Evolutionary conservation across 2,329 filamentous ascomycete genomes (phyloP).

Genomic region (Dactylonectria estremocensis): DNA sequence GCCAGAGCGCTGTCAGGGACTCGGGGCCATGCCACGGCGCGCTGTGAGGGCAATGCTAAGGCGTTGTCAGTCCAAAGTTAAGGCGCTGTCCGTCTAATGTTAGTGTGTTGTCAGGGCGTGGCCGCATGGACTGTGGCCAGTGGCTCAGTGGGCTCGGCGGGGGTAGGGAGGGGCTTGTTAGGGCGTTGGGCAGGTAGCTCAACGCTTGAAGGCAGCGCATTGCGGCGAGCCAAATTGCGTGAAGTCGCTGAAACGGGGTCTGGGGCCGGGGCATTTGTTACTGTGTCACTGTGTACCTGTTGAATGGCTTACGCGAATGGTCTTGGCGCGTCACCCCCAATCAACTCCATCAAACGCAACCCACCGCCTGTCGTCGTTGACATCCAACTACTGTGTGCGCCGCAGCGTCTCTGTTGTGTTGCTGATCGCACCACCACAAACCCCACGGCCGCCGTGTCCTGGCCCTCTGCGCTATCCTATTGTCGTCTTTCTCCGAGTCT

Average conservation of each 20-base stretch:
- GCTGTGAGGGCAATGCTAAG: constrained; percentile 17
- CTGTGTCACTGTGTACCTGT: too few relatives aligned
- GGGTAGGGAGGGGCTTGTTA: background rate
- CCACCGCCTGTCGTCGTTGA: constrained; percentile 42
- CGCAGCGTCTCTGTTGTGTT: constrained; percentile 36
- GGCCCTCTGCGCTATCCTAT: constrained; percentile 22
- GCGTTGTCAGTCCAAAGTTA: background rate
- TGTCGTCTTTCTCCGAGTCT: constrained; percentile 19
- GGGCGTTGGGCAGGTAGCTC: background rate
- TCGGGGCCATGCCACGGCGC: too few relatives aligned
- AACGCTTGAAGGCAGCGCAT: constrained; percentile 15
- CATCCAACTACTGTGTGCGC: constrained; percentile 38
- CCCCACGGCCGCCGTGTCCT: constrained; percentile 41
- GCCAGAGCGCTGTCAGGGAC: constrained; percentile 4
- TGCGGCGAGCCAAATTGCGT: constrained; percentile 21
- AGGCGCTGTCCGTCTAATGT: too few relatives aligned
- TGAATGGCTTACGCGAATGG: constrained; percentile 32
- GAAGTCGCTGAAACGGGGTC: constrained; percentile 28
- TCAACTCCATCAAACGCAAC: constrained; percentile 42
- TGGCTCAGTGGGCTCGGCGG: background rate
- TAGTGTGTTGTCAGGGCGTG: background rate
- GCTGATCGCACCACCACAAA: constrained; percentile 41
- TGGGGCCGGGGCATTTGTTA: background rate
- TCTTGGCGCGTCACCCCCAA: constrained; percentile 37
- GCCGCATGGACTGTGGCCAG: background rate